Base-by-base conservation (phyloP, 1,139 yeast species). In the Taphrina flavorubra region DNA sequence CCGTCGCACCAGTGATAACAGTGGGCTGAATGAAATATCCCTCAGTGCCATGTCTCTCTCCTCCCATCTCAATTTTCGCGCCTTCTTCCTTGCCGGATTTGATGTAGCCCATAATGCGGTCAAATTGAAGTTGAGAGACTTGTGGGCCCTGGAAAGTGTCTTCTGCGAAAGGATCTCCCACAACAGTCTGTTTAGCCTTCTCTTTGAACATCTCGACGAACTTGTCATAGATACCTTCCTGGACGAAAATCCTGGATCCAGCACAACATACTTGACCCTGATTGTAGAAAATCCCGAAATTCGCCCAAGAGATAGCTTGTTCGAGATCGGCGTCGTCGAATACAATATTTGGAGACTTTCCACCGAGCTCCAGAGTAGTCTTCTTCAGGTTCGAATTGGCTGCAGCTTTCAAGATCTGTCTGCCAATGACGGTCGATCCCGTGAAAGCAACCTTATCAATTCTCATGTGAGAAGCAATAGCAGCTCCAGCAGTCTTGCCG, bases 201-300 rank as follows among this genome's bases (percentile, higher is more conserved):
- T 81, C 82, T 73, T 80, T 80, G 78, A 86, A 84, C 71, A 82
- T 84, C 69, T 79, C 82, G 61, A 89, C 78, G 73, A 89, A 83
- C 75, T 85, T 81, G 75, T 89, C 94, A 79, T 90, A 88, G 75
- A 89, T 80, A 66, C 84, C 86, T 74, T 88, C 92, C 80, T 90
- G 96, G 72, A 89, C 85, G 78, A 86, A 87, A 69, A 89, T 80
- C 79, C 96, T 87, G 63, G 96, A 89, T 73, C 95, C 94, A 55
- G 96, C 96, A 77, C 90, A 87, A 81, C 96, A 90, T 70, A 88
- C 92, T 80, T 90, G 96, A 79, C 96, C 96, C 74, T 90, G 86
- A 82, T 90, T 90, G 84, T 84, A 88, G 85, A 85, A 86, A 76
- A 87, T 87, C 77, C 90, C 90, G 53, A 81, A 75, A 72, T 84